phyloP scores from a whole-genome alignment of 2,329 filamentous ascomycete species.

The Chaetomiaceae sp. region DNA sequence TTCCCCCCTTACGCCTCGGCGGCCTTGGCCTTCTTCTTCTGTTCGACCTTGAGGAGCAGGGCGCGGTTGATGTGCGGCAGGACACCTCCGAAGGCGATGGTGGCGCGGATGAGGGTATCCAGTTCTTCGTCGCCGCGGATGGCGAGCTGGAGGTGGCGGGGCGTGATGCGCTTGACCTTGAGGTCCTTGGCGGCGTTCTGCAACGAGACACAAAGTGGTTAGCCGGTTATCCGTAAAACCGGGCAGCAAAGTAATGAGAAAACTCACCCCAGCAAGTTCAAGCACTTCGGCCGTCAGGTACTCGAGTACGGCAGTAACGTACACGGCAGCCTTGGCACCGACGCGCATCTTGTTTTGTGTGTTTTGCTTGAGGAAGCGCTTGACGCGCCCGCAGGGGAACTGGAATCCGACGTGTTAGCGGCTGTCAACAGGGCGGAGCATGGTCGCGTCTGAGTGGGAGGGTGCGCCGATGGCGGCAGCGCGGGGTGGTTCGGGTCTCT shows the following conservation, averaged over 20 bases:
- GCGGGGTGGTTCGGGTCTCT: neutral
- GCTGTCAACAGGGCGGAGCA: neutral
- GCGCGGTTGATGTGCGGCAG: constrained; percentile 98
- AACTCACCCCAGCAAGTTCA: constrained; percentile 82
- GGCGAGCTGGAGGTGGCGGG: constrained; percentile 93
- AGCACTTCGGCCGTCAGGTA: constrained; percentile 97
- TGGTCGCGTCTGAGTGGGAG: too few relatives aligned
- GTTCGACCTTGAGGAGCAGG: constrained; percentile 55
- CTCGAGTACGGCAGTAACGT: constrained; percentile 96
- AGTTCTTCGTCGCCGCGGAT: constrained; percentile 98
- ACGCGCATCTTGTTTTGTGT: constrained; percentile 99
- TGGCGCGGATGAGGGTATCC: constrained; percentile 94
- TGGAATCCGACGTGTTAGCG: constrained; percentile 36
- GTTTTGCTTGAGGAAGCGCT: constrained; percentile 99
- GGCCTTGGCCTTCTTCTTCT: constrained; percentile 39
- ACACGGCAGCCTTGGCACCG: constrained; percentile 96
- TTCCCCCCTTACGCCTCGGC: constrained; percentile 31
- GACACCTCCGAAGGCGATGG: constrained; percentile 97
- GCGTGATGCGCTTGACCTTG: constrained; percentile 99
- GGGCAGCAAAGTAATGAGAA: constrained; percentile 3
- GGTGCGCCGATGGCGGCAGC: neutral
- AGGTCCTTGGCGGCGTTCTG: constrained; percentile 97
- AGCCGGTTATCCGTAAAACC: constrained; percentile 1
- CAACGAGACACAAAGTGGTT: constrained; percentile 2
- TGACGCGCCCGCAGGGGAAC: constrained; percentile 99